These are phyloP conservation scores for Penstemon barbatus DNA, from an alignment of 257 asterid genomes.

Conservation along the genomic window DNA sequence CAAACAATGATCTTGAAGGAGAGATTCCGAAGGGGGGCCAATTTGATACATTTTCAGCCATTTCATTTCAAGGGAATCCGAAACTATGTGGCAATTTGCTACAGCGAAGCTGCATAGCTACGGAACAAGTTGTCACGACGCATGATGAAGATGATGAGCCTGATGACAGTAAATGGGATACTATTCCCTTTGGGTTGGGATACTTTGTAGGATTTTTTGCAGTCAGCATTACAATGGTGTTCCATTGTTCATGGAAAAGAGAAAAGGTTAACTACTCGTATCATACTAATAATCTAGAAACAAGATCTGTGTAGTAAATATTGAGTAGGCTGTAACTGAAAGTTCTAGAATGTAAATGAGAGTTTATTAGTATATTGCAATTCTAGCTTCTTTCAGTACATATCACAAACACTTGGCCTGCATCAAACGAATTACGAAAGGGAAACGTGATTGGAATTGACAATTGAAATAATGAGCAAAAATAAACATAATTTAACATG, in stretches of 20 bases:
- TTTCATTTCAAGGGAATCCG: constrained; percentile 50
- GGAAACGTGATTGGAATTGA: too few relatives aligned
- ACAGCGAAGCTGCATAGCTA: constrained; percentile 23
- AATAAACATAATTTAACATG: too few relatives aligned
- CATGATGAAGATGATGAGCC: constrained; percentile 6
- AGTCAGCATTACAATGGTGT: constrained; percentile 30
- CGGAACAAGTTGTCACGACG: not conserved
- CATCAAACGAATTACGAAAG: not conserved
- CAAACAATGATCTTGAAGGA: constrained; percentile 50
- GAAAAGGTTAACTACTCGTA: not conserved
- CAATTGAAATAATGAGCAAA: too few relatives aligned
- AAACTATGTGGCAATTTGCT: constrained; percentile 45
- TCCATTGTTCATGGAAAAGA: constrained; percentile 18
- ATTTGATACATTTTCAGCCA: constrained; percentile 43
- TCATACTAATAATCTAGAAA: not conserved
- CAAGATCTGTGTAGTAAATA: not conserved
- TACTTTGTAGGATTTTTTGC: constrained; percentile 38
- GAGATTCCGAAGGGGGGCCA: constrained; percentile 53
- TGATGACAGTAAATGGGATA: constrained; percentile 23
- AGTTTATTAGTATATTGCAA: not conserved
- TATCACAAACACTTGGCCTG: not conserved
- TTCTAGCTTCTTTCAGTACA: not conserved
- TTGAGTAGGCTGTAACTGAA: too few relatives aligned
- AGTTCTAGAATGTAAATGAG: too few relatives aligned
- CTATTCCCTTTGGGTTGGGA: constrained; percentile 41